Evolutionary conservation across 179 eudicot genomes (phyloP), one percentile per base, ranked within the genome.

Genomic region (Dionaea muscipula): DNA sequence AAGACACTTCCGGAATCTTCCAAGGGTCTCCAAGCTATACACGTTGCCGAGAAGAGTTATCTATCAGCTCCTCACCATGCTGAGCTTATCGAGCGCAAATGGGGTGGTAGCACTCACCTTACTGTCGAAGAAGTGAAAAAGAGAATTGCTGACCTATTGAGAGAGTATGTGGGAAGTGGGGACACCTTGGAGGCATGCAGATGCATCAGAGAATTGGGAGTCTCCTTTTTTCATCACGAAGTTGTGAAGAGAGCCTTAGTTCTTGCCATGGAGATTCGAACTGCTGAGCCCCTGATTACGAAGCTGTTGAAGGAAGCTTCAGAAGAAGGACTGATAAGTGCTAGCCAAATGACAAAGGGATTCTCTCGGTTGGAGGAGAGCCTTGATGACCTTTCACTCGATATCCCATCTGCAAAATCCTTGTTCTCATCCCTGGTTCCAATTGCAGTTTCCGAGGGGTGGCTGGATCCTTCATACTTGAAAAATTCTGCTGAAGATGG

Each of bases 31-130:
- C 81, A 82, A 55, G 98, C 62, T 18, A 61, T 91, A 45, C 86
- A 84, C 59, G 76, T 84, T 51, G 98, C 96, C 53, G 94, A 77
- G 61, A 91, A 87, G 68, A 87, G 98, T 75, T 87, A 87, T 66
- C 94, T 91, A 26, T 91, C 98, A n/a, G 95, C 98, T 57, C 98
- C 98, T 20, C 94, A 91, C 63, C 98, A 91, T 71, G 96, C 98
- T 0, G 98, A 91, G 68, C 82, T 87, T 20, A 88, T 91, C 6
- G 98, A 91, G 63, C 70, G 82, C 25, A 75, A 84, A 47, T 91
- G 98, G 98, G 98, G 98, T 26, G 98, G 96, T 35, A 78, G 80
- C 57, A 91, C 96, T 50, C 95, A 75, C 27, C 67, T 80, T 18
- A 82, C 96, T 2, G 96, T 81, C 13, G 96, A 91, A 67, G 98